phyloP scores from a whole-genome alignment of 306 rosid species.

The Hippophae gyantsensis region DNA sequence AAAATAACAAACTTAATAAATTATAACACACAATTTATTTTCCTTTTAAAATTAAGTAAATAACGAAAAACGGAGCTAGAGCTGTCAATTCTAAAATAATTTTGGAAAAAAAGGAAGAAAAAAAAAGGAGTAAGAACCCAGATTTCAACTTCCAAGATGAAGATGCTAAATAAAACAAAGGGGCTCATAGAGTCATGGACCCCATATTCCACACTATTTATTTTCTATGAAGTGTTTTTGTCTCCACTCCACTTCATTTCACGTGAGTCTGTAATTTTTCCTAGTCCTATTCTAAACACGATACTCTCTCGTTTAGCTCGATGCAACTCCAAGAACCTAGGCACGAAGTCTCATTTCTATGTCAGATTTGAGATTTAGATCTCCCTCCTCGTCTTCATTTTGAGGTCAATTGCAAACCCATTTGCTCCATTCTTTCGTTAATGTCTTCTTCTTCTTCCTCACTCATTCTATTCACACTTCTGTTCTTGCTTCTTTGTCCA shows the following conservation, averaged over 20 bases:
- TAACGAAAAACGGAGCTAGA: neutral
- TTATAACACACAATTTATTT: neutral
- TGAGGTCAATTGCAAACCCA: neutral
- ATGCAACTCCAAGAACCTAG: conserved; percentile 16
- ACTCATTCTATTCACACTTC: neutral
- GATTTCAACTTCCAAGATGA: no score
- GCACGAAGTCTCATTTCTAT: conserved; percentile 1
- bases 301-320: neutral
- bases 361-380: conserved; percentile 30
- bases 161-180: no score
- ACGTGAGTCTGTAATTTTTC: conserved; percentile 32
- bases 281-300: conserved; percentile 10
- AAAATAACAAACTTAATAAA: neutral
- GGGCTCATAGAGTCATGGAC: neutral
- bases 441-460: neutral
- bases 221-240: neutral
- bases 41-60: neutral
- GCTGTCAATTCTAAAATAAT: neutral
- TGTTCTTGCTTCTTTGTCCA: conserved; percentile 15
- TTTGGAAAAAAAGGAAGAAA: neutral
- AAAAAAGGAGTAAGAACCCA: neutral
- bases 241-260: conserved; percentile 27
- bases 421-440: neutral
- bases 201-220: neutral
- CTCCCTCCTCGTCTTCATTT: neutral